Conservation (phyloP, 129 eudicot species). For the Flaveria brownii region DNA sequence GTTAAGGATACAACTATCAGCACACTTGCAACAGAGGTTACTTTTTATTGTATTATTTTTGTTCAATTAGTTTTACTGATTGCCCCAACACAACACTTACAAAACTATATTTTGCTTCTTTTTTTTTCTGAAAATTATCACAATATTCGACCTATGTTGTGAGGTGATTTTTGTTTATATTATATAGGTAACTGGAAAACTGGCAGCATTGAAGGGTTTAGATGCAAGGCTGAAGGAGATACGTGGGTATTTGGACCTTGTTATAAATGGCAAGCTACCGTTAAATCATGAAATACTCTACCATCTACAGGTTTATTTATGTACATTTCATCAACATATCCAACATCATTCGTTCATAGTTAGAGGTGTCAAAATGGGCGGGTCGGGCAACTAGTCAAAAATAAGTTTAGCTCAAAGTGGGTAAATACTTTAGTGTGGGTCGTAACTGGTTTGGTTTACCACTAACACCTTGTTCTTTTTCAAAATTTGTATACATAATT, state of each 20-base stretch:
- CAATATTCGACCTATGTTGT: not conserved
- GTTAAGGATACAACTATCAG: slow-evolving; percentile 96
- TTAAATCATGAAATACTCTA: slow-evolving; percentile 87
- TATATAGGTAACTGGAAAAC: slow-evolving; percentile 83
- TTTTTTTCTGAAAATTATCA: not conserved
- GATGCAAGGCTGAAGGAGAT: slow-evolving; percentile 90
- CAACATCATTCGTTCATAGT: not conserved
- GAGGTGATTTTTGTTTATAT: not conserved
- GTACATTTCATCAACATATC: not conserved
- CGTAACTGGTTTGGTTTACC: not conserved
- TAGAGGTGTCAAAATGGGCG: not conserved
- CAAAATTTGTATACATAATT: not conserved
- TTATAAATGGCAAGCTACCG: slow-evolving; percentile 83
- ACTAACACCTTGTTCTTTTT: not conserved
- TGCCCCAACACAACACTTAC: not conserved
- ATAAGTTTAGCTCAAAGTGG: too few species aligned
- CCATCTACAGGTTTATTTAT: slow-evolving; percentile 73
- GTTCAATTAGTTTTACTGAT: not conserved
- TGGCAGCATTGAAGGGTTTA: slow-evolving; percentile 91
- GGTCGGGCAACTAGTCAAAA: not conserved
- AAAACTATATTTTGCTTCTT: not conserved
- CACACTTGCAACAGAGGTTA: slow-evolving; percentile 93
- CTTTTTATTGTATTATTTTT: not conserved
- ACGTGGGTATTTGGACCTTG: slow-evolving; percentile 84
- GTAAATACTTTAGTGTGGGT: too few species aligned